These are phyloP conservation scores for Colletotrichum tropicicola DNA, from an alignment of 2,329 filamentous ascomycete genomes.

Conservation along the genomic window DNA sequence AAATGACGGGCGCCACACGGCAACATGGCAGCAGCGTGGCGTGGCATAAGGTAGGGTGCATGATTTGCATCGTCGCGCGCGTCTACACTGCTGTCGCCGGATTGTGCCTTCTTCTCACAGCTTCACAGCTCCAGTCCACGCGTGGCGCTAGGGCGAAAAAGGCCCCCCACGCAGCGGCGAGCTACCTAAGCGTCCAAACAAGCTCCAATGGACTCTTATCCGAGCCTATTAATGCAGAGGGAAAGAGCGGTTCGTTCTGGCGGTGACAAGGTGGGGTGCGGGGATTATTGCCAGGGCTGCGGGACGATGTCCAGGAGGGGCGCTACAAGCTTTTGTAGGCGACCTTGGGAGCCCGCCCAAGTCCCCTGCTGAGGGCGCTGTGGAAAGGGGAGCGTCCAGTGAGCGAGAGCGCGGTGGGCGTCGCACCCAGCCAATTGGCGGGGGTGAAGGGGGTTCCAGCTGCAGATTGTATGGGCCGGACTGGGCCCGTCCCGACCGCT, in stretches of 20 bases:
- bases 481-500: slow-evolving; percentile 17
- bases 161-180: slow-evolving; percentile 10
- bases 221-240: slow-evolving; percentile 24
- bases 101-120: too few relatives aligned
- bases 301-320: slow-evolving; percentile 1
- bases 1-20: not conserved
- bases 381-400: slow-evolving; percentile 11
- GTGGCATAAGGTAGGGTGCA: not conserved
- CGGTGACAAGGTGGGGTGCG: slow-evolving; percentile 27
- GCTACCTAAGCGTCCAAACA: slow-evolving; percentile 19
- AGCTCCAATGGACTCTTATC: slow-evolving; percentile 22
- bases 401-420: not conserved
- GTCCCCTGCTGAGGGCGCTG: not conserved
- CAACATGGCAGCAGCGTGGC: not conserved
- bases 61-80: not conserved
- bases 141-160: not conserved
- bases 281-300: slow-evolving; percentile 15
- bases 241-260: slow-evolving; percentile 27
- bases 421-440: slow-evolving; percentile 12
- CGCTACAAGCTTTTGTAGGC: slow-evolving; percentile 22
- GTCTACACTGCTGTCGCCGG: not conserved
- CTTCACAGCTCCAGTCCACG: not conserved
- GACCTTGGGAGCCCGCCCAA: slow-evolving; percentile 17
- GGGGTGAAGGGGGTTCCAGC: not conserved
- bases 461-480: slow-evolving; percentile 22